Conservation (phyloP, 345 rosid genomes). For the Erysimum cheiranthoides region DNA sequence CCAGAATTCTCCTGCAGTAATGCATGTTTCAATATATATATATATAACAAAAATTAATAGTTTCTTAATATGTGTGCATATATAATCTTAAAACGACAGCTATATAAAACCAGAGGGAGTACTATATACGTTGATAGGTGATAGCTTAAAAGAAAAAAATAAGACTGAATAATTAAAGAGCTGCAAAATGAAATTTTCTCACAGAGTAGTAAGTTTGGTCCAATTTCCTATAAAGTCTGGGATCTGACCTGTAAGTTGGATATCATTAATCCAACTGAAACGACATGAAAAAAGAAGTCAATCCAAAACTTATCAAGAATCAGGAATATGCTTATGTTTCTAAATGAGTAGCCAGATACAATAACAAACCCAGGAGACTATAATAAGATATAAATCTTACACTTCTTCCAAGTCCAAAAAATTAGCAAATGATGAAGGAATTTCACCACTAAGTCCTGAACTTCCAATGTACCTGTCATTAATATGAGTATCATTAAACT, state of each 20-base stretch:
- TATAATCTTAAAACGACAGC: too few relatives aligned
- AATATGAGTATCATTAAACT: neutral
- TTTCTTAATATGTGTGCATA: too few relatives aligned
- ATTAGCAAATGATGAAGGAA: constrained; percentile 58
- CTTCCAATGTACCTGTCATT: constrained; percentile 58
- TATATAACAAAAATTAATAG: too few relatives aligned
- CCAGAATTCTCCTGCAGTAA: constrained; percentile 67
- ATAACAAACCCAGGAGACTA: neutral
- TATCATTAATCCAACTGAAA: constrained; percentile 70
- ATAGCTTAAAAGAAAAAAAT: neutral
- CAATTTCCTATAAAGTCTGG: constrained; percentile 77
- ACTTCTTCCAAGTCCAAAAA: constrained; percentile 45
- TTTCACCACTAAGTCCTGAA: constrained; percentile 60
- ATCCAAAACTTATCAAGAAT: constrained; percentile 2
- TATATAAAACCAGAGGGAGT: too few relatives aligned
- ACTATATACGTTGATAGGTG: neutral
- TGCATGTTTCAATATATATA: neutral
- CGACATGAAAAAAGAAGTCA: constrained; percentile 22
- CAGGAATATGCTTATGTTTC: constrained; percentile 7
- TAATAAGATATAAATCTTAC: constrained; percentile 47
- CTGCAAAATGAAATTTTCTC: constrained; percentile 31
- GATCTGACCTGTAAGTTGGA: constrained; percentile 62
- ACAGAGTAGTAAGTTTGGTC: constrained; percentile 60
- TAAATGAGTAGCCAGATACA: constrained; percentile 11
- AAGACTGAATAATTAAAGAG: constrained; percentile 20